These are phyloP conservation scores for Aspergillus phoenicis DNA, from an alignment of 2,329 filamentous ascomycete species.

Conservation along the genomic window DNA sequence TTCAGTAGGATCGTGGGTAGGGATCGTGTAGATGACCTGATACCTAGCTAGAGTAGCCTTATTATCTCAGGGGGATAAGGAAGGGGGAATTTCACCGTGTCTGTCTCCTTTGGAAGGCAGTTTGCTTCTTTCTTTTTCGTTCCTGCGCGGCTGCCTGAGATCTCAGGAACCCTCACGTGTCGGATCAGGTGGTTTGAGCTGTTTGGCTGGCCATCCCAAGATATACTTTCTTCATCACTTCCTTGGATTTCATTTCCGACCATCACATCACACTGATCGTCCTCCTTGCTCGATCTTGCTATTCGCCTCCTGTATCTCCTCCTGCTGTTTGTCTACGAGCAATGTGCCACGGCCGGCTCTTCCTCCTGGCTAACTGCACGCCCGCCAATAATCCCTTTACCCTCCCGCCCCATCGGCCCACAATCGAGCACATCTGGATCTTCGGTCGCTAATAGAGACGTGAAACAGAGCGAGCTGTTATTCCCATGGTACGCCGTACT, in stretches of 20 bases:
- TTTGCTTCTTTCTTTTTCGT: background rate
- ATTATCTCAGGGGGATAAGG: background rate
- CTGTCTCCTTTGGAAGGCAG: no score
- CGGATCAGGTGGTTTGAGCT: background rate
- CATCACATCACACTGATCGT: background rate
- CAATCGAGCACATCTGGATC: background rate
- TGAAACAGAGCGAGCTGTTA: background rate
- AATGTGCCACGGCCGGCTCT: background rate
- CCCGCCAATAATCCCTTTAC: background rate
- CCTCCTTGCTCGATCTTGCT: background rate
- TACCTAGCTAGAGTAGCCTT: background rate
- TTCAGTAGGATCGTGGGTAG: background rate
- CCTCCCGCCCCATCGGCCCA: background rate
- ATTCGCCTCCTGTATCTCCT: background rate
- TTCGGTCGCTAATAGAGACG: background rate
- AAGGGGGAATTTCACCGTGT: background rate
- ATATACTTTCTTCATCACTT: background rate
- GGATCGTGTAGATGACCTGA: background rate
- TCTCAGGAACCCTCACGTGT: conserved; percentile 5
- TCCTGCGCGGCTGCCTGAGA: background rate
- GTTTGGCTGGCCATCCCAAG: no score
- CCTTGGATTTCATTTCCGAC: background rate
- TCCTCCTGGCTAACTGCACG: background rate
- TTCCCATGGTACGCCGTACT: background rate
- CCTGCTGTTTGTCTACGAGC: background rate